A percentile compares a stretch with the other conserved stretches of the same genome.
Conservation (phyloP, 129 eudicot species). For the Escallonia herrerae region DNA sequence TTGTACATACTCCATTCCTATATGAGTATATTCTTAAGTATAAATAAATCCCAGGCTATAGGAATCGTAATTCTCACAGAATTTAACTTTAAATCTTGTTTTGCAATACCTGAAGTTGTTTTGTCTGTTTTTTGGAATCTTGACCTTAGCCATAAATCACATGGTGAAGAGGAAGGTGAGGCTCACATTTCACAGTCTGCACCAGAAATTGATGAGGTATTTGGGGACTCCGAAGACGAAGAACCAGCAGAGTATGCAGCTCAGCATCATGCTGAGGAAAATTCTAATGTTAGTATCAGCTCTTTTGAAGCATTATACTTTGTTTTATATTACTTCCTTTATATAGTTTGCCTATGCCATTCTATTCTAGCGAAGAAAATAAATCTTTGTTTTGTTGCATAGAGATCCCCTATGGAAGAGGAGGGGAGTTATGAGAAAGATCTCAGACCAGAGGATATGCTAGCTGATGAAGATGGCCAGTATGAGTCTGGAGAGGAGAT, state of each 20-base stretch:
- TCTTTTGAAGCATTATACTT: neutral
- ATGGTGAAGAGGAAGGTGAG: slow-evolving; percentile 75
- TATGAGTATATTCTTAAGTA: too few relatives aligned
- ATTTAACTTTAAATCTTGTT: too few relatives aligned
- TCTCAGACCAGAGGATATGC: slow-evolving; percentile 84
- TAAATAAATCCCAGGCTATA: too few relatives aligned
- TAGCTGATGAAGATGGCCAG: slow-evolving; percentile 91
- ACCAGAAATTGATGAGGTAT: slow-evolving; percentile 94
- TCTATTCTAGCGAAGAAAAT: slow-evolving; percentile 8
- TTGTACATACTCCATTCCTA: too few relatives aligned
- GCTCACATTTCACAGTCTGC: slow-evolving; percentile 57
- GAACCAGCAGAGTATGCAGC: slow-evolving; percentile 63
- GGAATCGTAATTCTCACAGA: too few relatives aligned
- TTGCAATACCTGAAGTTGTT: too few relatives aligned
- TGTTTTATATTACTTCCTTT: neutral
- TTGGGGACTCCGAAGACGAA: slow-evolving; percentile 98
- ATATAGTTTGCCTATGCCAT: neutral
- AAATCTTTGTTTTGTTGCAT: slow-evolving; percentile 5
- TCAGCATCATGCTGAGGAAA: slow-evolving; percentile 61
- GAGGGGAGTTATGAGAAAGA: slow-evolving; percentile 65
- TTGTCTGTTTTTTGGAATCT: neutral
- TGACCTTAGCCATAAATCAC: slow-evolving; percentile 38
- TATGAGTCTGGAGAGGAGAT: slow-evolving; percentile 90
- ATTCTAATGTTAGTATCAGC: slow-evolving; percentile 51
- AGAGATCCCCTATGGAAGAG: slow-evolving; percentile 90